Percentiles rank a stretch among this genome's conserved stretches.
Conservation (phyloP, 2,329 filamentous ascomycete species). For the Phialophora expanda region DNA sequence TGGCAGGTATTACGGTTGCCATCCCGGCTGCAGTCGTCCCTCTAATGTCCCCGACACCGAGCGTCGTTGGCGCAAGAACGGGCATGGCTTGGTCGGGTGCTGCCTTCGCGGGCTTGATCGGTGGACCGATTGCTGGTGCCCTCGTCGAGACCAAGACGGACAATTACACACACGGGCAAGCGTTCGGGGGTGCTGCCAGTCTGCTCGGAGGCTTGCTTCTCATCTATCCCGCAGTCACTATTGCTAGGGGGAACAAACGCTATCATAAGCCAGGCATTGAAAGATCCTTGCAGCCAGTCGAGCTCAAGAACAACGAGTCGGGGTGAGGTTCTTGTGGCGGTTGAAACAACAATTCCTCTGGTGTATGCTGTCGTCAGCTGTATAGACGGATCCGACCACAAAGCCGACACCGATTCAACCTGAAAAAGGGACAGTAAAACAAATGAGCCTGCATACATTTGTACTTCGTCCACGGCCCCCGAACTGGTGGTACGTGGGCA, state of each 20-base stretch:
- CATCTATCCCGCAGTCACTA: conserved; percentile 21
- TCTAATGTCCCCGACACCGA: conserved; percentile 17
- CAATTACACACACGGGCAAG: conserved; percentile 18
- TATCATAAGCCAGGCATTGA: background rate
- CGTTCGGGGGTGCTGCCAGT: conserved; percentile 16
- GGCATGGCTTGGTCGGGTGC: conserved; percentile 20
- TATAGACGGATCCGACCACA: background rate
- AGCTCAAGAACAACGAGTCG: background rate
- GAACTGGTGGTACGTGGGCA: background rate
- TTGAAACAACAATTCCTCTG: background rate
- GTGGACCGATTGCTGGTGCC: conserved; percentile 16
- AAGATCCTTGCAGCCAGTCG: background rate
- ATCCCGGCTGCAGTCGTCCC: conserved; percentile 20
- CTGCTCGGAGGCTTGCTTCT: conserved; percentile 20
- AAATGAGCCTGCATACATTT: background rate
- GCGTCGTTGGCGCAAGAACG: conserved; percentile 17
- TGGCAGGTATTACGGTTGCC: conserved; percentile 18
- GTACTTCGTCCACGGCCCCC: background rate
- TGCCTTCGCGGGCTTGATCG: conserved; percentile 16
- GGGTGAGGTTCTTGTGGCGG: background rate
- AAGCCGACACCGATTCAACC: background rate
- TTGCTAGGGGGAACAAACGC: conserved; percentile 18
- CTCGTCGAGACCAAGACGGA: conserved; percentile 19
- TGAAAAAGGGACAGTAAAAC: background rate
- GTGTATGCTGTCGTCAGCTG: background rate